phyloP scores from a whole-genome alignment of 2,329 filamentous ascomycete genomes.

The Aspergillus sp. region DNA sequence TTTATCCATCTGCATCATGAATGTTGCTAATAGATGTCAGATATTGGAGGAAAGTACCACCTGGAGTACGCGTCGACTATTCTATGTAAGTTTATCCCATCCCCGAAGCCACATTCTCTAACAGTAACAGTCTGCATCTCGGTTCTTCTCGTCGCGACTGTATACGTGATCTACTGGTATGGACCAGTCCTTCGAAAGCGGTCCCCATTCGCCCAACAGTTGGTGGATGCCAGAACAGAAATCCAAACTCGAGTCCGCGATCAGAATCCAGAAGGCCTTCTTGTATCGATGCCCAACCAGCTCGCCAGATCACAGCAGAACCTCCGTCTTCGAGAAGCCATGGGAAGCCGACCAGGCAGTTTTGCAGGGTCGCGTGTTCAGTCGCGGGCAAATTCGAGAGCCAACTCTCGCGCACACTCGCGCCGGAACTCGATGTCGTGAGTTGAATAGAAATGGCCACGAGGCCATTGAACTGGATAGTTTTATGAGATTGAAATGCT shows the following conservation, averaged over 20 bases:
- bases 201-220: constrained; percentile 59
- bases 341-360: no score
- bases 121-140: constrained; percentile 48
- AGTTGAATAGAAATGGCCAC: not conserved
- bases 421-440: not conserved
- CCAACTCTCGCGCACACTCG: not conserved
- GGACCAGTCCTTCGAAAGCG: constrained; percentile 55
- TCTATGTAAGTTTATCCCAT: constrained; percentile 37
- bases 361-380: not conserved
- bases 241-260: constrained; percentile 17
- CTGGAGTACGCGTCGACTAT: constrained; percentile 59
- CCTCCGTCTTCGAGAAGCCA: no score
- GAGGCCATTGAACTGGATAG: not conserved
- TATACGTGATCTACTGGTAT: constrained; percentile 62
- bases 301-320: no score
- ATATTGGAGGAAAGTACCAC: constrained; percentile 51
- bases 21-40: constrained; percentile 14
- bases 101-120: not conserved
- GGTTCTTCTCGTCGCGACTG: constrained; percentile 54
- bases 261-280: no score
- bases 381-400: not conserved
- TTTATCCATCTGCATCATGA: no score
- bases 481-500: not conserved
- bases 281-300: no score
- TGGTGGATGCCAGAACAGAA: constrained; percentile 41